A percentile compares a stretch with the other conserved stretches of the same genome.
phyloP scores from a whole-genome alignment of 1,139 yeast genomes.

The Yueomyces sp. region DNA sequence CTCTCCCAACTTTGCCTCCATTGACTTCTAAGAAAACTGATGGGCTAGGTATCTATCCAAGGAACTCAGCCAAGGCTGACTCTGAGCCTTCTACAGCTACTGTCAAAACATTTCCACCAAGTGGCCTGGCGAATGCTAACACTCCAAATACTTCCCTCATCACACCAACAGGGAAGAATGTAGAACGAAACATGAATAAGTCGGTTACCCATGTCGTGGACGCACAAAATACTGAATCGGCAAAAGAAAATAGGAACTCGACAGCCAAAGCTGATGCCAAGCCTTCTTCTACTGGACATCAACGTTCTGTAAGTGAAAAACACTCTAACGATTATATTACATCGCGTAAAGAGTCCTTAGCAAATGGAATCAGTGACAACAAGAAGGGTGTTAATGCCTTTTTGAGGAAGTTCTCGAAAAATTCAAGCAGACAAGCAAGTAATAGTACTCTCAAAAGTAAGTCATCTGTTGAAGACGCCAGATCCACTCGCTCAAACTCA shows the following conservation, averaged over 20 bases:
- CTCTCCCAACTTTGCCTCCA: constrained; percentile 26
- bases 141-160: not conserved
- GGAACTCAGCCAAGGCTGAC: not conserved
- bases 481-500: not conserved
- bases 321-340: not conserved
- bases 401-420: constrained; percentile 48
- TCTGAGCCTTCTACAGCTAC: not conserved
- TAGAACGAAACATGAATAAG: not conserved
- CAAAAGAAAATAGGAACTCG: not conserved
- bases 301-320: not conserved
- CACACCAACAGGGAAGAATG: not conserved
- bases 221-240: not conserved
- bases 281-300: not conserved
- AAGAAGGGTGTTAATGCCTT: constrained; percentile 24
- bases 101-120: not conserved
- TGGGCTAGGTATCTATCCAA: constrained; percentile 17
- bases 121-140: not conserved
- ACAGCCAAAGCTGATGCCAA: not conserved
- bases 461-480: not conserved
- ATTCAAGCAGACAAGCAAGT: constrained; percentile 15
- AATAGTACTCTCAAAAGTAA: not conserved
- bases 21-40: constrained; percentile 26
- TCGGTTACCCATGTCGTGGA: not conserved
- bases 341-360: not conserved
- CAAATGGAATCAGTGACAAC: not conserved